phyloP scores from a whole-genome alignment of 805 yeast species.

The Candida railenensis region DNA sequence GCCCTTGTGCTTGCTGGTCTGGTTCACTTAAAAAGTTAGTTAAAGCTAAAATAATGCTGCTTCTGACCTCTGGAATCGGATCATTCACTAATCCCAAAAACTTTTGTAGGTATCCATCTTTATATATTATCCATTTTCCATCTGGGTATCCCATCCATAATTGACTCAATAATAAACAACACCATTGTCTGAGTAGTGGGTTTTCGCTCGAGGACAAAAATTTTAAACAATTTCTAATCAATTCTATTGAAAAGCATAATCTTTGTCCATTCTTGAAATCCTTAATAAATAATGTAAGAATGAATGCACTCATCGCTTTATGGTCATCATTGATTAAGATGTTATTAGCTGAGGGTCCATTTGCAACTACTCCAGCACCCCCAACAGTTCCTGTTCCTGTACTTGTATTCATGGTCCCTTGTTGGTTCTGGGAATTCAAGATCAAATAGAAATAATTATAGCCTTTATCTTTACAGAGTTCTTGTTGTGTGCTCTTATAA shows the following conservation, averaged over 20 bases:
- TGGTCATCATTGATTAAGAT: slow-evolving; percentile 70
- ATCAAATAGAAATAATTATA: slow-evolving; percentile 83
- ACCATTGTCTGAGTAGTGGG: slow-evolving; percentile 91
- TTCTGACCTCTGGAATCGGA: slow-evolving; percentile 93
- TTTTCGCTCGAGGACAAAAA: slow-evolving; percentile 74
- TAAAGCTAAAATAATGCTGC: slow-evolving; percentile 75
- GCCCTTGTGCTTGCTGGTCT: slow-evolving; percentile 22
- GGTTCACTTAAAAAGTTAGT: slow-evolving; percentile 62
- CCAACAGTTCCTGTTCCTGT: slow-evolving; percentile 25
- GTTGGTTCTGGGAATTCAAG: slow-evolving; percentile 44
- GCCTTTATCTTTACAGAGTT: slow-evolving; percentile 87
- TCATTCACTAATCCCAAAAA: slow-evolving; percentile 65
- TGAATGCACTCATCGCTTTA: slow-evolving; percentile 93
- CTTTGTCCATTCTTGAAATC: slow-evolving; percentile 80
- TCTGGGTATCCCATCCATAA: slow-evolving; percentile 72
- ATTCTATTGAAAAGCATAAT: slow-evolving; percentile 70
- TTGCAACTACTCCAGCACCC: not conserved
- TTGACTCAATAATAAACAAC: slow-evolving; percentile 74
- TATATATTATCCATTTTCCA: slow-evolving; percentile 68
- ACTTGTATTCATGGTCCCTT: slow-evolving; percentile 25
- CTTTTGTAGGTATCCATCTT: slow-evolving; percentile 59
- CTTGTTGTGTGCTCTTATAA: slow-evolving; percentile 85
- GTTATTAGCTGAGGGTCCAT: slow-evolving; percentile 13
- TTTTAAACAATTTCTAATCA: slow-evolving; percentile 62
- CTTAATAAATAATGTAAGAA: slow-evolving; percentile 78